These are phyloP conservation scores for Fusarium domesticum DNA, from an alignment of 2,329 filamentous ascomycete species.

Conservation along the genomic window DNA sequence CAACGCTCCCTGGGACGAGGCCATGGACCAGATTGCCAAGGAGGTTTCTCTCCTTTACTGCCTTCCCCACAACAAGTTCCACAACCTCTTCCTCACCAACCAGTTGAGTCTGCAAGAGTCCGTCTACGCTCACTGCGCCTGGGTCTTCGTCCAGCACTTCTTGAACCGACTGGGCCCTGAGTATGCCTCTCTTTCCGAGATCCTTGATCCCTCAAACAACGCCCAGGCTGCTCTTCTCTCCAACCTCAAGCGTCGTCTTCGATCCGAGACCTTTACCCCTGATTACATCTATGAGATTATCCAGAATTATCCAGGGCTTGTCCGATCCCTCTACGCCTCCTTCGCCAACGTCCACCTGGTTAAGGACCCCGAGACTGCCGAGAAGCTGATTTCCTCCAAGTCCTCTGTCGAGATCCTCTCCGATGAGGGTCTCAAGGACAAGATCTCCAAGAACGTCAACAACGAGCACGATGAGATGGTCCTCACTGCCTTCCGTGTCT, in stretches of 20 bases:
- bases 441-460: conserved; percentile 73
- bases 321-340: conserved; percentile 83
- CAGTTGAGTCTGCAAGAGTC: conserved; percentile 91
- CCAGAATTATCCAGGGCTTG: conserved; percentile 79
- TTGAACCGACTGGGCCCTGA: conserved; percentile 91
- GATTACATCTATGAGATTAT: conserved; percentile 99
- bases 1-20: conserved; percentile 71
- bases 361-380: conserved; percentile 50
- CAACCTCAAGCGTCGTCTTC: conserved; percentile 91
- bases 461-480: conserved; percentile 99
- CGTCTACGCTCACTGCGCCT: conserved; percentile 94
- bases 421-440: conserved; percentile 68
- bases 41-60: conserved; percentile 97
- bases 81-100: conserved; percentile 80
- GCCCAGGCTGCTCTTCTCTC: conserved; percentile 82
- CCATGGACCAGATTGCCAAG: conserved; percentile 98
- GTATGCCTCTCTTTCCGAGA: conserved; percentile 80
- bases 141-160: conserved; percentile 98
- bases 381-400: conserved; percentile 52
- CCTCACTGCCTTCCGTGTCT: conserved; percentile 92
- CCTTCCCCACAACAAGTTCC: conserved; percentile 95
- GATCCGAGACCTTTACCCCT: conserved; percentile 95
- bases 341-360: conserved; percentile 84
- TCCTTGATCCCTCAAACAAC: conserved; percentile 78
- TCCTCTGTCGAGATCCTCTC: conserved; percentile 67